These are phyloP conservation scores for Alternaria postmessia DNA, from an alignment of 2,329 filamentous ascomycete species.

Conservation along the genomic window DNA sequence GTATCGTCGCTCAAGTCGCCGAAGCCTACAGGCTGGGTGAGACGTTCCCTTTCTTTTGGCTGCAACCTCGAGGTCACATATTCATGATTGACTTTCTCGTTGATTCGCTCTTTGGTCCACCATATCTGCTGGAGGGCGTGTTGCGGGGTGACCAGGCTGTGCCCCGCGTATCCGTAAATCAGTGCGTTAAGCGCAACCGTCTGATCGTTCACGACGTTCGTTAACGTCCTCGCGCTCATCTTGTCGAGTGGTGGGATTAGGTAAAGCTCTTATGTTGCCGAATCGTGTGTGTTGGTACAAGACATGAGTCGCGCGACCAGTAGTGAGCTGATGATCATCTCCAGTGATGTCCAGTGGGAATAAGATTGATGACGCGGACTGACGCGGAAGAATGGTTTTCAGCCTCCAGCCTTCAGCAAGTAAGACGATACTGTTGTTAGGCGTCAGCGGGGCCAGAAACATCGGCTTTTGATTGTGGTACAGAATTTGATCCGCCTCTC, in stretches of 20 bases:
- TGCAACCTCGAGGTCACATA: conserved; percentile 72
- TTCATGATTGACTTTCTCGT: conserved; percentile 71
- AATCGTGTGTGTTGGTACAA: conserved; percentile 22
- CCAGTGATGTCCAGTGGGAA: conserved; percentile 16
- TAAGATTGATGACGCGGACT: conserved; percentile 9
- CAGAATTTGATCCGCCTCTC: conserved; percentile 36
- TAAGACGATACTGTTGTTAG: conserved; percentile 36
- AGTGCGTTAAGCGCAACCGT: conserved; percentile 58
- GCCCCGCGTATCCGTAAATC: conserved; percentile 60
- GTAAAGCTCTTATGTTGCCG: conserved; percentile 17
- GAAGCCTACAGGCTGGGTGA: conserved; percentile 71
- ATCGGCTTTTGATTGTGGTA: conserved; percentile 40
- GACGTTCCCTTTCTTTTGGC: conserved; percentile 67
- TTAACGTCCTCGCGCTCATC: conserved; percentile 51
- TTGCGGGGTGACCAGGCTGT: conserved; percentile 60
- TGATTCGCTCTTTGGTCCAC: conserved; percentile 76
- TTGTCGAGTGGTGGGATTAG: conserved; percentile 17
- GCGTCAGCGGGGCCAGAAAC: conserved; percentile 45
- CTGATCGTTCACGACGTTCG: conserved; percentile 53
- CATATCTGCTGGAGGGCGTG: conserved; percentile 64
- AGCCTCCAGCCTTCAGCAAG: conserved; percentile 27
- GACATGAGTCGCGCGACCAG: conserved; percentile 28
- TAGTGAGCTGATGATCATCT: conserved; percentile 37
- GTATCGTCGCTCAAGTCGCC: conserved; percentile 75
- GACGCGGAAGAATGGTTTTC: conserved; percentile 14